Percentiles rank a stretch among this genome's conserved stretches.
These are phyloP conservation scores for Clarireedia homoeocarpa DNA, from an alignment of 2,329 filamentous ascomycete species.

Conservation along the genomic window DNA sequence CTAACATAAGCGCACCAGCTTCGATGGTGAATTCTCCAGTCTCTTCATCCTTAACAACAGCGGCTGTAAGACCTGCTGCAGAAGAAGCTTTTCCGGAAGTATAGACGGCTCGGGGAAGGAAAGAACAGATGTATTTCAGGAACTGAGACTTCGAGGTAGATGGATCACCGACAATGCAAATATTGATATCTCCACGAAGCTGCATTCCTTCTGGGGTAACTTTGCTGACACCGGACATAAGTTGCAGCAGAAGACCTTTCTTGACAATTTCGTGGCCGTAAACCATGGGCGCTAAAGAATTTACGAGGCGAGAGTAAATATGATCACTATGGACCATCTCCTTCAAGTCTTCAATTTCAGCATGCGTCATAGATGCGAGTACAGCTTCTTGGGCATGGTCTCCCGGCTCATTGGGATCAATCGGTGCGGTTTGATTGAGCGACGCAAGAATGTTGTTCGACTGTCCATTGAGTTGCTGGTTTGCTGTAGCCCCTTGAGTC, in stretches of 20 bases:
- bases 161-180: conserved; percentile 95
- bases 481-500: conserved; percentile 66
- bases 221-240: conserved; percentile 95
- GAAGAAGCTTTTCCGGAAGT: conserved; percentile 97
- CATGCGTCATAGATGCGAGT: conserved; percentile 72
- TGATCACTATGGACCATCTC: conserved; percentile 92
- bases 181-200: conserved; percentile 94
- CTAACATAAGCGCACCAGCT: conserved; percentile 94
- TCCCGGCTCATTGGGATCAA: conserved; percentile 62
- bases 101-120: conserved; percentile 94
- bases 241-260: conserved; percentile 86
- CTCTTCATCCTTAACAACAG: conserved; percentile 96
- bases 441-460: conserved; percentile 79
- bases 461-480: conserved; percentile 61
- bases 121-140: conserved; percentile 93
- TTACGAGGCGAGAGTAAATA: conserved; percentile 87
- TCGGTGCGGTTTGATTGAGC: conserved; percentile 63
- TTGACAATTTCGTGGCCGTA: conserved; percentile 98
- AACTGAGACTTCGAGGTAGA: conserved; percentile 98
- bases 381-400: conserved; percentile 84
- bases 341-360: conserved; percentile 87
- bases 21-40: conserved; percentile 99
- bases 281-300: conserved; percentile 92
- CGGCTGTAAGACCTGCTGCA: conserved; percentile 91
- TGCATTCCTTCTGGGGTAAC: conserved; percentile 90